A percentile compares a stretch with the other conserved stretches of the same genome.
Conservation (phyloP, 495 filamentous ascomycete species). For the Terfezia boudieri region DNA sequence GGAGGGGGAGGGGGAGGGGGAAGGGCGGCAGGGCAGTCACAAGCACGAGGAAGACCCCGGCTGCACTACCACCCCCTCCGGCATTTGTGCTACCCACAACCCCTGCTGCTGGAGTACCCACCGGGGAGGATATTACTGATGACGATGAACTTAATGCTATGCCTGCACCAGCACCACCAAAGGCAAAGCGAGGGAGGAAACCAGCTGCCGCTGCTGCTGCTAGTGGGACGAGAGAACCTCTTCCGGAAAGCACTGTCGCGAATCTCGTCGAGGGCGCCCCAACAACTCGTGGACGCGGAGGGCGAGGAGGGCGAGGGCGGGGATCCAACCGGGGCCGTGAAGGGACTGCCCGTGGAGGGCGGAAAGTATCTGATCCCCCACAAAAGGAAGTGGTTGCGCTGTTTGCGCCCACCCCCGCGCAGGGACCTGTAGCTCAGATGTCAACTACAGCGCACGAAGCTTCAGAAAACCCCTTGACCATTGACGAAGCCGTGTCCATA, state of each 20-base stretch:
- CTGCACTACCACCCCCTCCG: background rate
- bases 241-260: background rate
- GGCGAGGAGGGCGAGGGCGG: background rate
- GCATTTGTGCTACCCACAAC: background rate
- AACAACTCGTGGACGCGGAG: background rate
- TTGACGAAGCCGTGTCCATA: background rate
- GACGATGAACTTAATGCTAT: background rate
- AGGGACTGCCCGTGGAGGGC: background rate
- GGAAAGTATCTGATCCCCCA: too few relatives aligned
- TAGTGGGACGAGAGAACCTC: background rate
- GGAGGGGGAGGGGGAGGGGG: too few relatives aligned
- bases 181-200: background rate
- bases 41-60: background rate
- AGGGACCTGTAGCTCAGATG: too few relatives aligned
- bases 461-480: too few relatives aligned
- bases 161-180: background rate
- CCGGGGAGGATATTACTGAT: background rate
- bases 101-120: background rate
- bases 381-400: too few relatives aligned
- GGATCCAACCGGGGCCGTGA: background rate
- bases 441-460: too few relatives aligned
- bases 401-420: too few relatives aligned
- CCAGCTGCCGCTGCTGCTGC: background rate
- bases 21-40: background rate
- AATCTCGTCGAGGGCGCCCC: background rate